Percentiles rank a stretch among this genome's conserved stretches.
These are phyloP conservation scores for Metarhizium robertsii DNA, from an alignment of 2,329 filamentous ascomycete species.

Conservation along the genomic window DNA sequence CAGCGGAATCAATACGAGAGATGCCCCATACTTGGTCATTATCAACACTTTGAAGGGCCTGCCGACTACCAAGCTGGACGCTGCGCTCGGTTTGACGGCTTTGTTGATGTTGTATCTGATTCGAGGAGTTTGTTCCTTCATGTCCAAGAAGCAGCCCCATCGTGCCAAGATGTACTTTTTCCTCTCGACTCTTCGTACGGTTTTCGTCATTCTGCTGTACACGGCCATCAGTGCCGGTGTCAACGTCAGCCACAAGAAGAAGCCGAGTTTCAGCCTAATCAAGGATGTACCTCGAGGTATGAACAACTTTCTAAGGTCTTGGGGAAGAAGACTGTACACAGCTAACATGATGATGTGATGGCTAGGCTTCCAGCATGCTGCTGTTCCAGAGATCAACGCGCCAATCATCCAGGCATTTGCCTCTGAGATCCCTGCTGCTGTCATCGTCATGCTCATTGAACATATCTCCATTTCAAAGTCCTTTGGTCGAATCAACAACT, in stretches of 20 bases:
- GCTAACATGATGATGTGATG: not conserved
- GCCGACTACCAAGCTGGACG: conserved; percentile 49
- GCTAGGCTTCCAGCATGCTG: conserved; percentile 59
- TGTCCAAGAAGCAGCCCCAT: conserved; percentile 58
- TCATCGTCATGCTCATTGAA: conserved; percentile 72
- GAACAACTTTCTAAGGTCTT: conserved; percentile 6
- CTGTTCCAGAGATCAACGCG: conserved; percentile 51
- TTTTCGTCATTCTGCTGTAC: conserved; percentile 73
- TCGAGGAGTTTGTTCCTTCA: conserved; percentile 49
- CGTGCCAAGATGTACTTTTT: conserved; percentile 69
- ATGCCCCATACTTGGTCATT: conserved; percentile 38
- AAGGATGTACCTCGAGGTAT: conserved; percentile 59
- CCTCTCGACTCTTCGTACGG: conserved; percentile 65
- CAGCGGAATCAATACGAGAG: conserved; percentile 38
- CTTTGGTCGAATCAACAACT: conserved; percentile 73
- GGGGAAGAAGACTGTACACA: too few species aligned
- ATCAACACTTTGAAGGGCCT: conserved; percentile 40
- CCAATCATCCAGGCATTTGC: conserved; percentile 54
- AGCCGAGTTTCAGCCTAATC: conserved; percentile 55
- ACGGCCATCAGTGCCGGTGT: conserved; percentile 66
- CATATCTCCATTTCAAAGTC: conserved; percentile 79
- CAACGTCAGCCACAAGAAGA: conserved; percentile 48
- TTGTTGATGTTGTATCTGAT: conserved; percentile 60
- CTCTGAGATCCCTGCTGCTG: conserved; percentile 58
- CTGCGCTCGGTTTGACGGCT: conserved; percentile 64